Base-by-base conservation (phyloP, 2,329 filamentous ascomycete genomes). In the Chaetoscypha palmicola region DNA sequence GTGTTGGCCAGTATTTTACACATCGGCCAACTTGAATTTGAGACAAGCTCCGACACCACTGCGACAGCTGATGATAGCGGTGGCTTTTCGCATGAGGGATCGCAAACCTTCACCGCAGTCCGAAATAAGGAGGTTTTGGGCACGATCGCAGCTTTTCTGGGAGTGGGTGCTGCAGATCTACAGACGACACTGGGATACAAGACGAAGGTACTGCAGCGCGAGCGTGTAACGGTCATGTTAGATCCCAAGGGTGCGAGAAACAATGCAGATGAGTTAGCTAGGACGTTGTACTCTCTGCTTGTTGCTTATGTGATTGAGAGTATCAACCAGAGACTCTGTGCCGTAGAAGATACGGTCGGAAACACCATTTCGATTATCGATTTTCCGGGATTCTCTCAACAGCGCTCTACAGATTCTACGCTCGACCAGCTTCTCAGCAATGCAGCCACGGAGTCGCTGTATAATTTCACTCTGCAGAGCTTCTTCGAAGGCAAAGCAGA, bases 181-280 rank as follows among this genome's bases (percentile, higher is more conserved):
- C 90, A 98, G 67, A 81, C 77, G 30, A 94, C 88, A 22, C 72
- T 98, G 46, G 88, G 90, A 2, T 95, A 96, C 72, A 94, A 94
- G 69, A 97, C 89, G 16, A 96, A 94, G 72, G 96, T 92, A 55
- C 83, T 98, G 45, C 86, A 94, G 61, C 85, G 89, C 51, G 92
- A 98, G 70, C 83, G 92, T 43, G 92, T 98, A n/a, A 98, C 92
- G 0, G 86, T 98, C 53, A 94, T 98, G 90, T 76, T 98, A 24
- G 92, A 98, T 60, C 87, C 91, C 5, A 81, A 80, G 45, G 92
- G 92, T 30, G 92, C 92, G 35, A 83, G 89, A 39, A 83, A 80
- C 30, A 96, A 96, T 56, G 92, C 92, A 12, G 90, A 97, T 60
- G 92, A 97, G 65, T 77, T 98, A 38, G 90, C 92, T 3, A 78